These are phyloP conservation scores for Medicago ruthenica DNA, from an alignment of 306 rosid species.

Conservation along the genomic window DNA sequence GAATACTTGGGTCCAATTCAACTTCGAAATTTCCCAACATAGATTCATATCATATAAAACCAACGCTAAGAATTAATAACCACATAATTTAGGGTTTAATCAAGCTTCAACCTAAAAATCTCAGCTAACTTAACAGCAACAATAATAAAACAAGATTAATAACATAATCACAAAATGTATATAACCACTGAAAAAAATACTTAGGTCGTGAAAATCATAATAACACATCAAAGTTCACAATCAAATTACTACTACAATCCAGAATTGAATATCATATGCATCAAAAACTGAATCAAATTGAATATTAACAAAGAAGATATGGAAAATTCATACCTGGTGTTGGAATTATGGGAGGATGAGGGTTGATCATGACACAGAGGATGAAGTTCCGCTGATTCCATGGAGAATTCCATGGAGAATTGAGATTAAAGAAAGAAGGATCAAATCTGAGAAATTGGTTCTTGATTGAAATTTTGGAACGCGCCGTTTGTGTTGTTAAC, in stretches of 20 bases:
- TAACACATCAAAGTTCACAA: slow-evolving; percentile 11
- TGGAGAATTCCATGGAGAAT: slow-evolving; percentile 29
- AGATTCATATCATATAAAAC: background rate
- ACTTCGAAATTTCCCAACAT: slow-evolving; percentile 1
- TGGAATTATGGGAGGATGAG: slow-evolving; percentile 43
- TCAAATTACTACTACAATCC: background rate
- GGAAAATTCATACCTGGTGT: slow-evolving; percentile 47
- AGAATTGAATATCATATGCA: background rate
- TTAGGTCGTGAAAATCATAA: background rate
- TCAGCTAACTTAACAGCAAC: slow-evolving; percentile 10
- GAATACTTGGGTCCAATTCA: background rate
- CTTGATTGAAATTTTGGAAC: background rate
- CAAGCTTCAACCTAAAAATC: slow-evolving; percentile 17
- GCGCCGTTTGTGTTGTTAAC: background rate
- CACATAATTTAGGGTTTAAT: background rate
- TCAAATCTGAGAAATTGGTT: slow-evolving; percentile 28
- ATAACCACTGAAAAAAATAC: background rate
- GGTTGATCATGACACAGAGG: slow-evolving; percentile 32
- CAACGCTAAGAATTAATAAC: slow-evolving; percentile 28
- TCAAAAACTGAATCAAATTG: background rate
- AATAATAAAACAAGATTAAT: background rate
- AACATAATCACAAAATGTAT: slow-evolving; percentile 3
- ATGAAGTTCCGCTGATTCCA: slow-evolving; percentile 28
- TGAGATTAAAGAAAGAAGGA: background rate
- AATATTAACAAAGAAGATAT: slow-evolving; percentile 3